Base-by-base conservation (phyloP, 1,284 basidiomycete species). In the Omphalotus olearius region DNA sequence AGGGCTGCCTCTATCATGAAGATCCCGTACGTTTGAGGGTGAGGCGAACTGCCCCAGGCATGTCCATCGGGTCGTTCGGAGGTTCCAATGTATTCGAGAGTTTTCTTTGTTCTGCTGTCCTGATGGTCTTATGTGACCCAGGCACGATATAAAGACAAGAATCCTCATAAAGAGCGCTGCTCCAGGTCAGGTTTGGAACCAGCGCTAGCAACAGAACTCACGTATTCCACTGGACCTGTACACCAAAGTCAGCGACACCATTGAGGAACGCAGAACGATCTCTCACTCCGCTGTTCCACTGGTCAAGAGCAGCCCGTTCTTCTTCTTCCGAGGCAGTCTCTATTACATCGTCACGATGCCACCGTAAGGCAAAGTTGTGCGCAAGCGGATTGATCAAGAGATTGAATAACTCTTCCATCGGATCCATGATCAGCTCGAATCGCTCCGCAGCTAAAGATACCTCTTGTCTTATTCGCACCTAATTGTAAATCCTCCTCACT, bases 211-310 rank as follows among this genome's bases (percentile, higher is more conserved):
- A 47, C 4, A 28, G 4, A 28, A 10, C 79, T 50, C 67, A 87
- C 75, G 86, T 83, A 62, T 92, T 92, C 88, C 89, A 93, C 69
- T 93, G 89, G 2, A 91, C 77, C 85, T 88, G 56, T 9, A 37
- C 43, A 14, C 42, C 33, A 23, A 46, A 44, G 25, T 10, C 14
- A 42, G 45, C 52, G 30, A 33, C 7, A 33, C 2, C 13, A 33
- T 7, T 33, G 30, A 33, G 30, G 7, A 13, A n/a, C n/a, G 30
- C 7, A 33, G 9, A 13, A 10, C 30, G 7, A 13, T 6, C 23
- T 67, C 79, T 49, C 69, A 87, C 86, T 3, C 86, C 87, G 60
- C 82, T 74, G 52, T 84, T 80, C 75, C 85, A 88, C 25, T 78
- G 68, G 3, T 66, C 67, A 3, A 93, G 75, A 2, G 80, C 80